phyloP scores from a whole-genome alignment of 2,329 filamentous ascomycete genomes.

The Trichoderma atroviride region DNA sequence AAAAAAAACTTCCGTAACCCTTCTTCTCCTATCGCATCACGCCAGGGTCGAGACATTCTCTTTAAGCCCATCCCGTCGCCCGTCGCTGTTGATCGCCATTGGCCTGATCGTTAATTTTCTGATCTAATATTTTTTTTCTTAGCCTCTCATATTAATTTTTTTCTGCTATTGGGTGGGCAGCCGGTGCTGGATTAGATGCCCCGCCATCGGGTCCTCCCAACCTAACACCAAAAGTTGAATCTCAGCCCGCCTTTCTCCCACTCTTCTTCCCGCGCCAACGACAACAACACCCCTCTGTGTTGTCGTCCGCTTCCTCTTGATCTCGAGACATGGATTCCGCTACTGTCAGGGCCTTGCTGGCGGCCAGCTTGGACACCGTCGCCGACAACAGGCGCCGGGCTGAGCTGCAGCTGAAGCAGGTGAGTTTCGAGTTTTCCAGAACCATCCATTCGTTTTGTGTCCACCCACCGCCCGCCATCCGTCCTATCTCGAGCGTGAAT shows the following conservation, averaged over 20 bases:
- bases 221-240: conserved; percentile 27
- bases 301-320: conserved; percentile 31
- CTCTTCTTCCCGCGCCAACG: conserved; percentile 29
- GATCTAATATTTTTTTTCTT: conserved; percentile 14
- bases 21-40: neutral
- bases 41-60: neutral
- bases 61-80: neutral
- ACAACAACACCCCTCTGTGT: conserved; percentile 38
- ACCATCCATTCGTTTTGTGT: conserved; percentile 10
- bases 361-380: conserved; percentile 74
- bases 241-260: conserved; percentile 21
- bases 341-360: conserved; percentile 74
- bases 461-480: conserved; percentile 24
- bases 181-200: conserved; percentile 27
- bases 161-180: conserved; percentile 22
- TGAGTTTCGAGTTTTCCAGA: conserved; percentile 52
- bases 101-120: conserved; percentile 1
- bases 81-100: conserved; percentile 7
- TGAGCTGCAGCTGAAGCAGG: conserved; percentile 80
- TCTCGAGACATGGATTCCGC: conserved; percentile 67
- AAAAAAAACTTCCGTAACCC: neutral
- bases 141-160: neutral
- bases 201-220: conserved; percentile 29
- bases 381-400: conserved; percentile 74
- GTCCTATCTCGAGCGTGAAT: conserved; percentile 20